Percentiles rank a stretch among this genome's conserved stretches.
phyloP scores from a whole-genome alignment of 2,329 filamentous ascomycete species.

The Fusarium abutilonis region DNA sequence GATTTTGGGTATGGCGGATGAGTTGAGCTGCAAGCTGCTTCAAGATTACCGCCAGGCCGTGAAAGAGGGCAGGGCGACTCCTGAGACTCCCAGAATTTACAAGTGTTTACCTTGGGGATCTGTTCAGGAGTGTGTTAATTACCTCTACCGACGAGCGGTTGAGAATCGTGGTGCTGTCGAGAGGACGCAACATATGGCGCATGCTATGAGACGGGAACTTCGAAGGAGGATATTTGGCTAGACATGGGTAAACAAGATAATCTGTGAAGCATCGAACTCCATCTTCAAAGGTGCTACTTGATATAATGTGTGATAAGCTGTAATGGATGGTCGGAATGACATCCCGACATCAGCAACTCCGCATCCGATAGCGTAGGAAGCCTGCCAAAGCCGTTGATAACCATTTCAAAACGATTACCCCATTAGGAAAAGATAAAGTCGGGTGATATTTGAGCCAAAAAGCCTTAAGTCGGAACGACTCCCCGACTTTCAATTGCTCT shows the following conservation, averaged over 20 bases:
- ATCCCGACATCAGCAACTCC: slow-evolving; percentile 8
- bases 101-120: slow-evolving; percentile 55
- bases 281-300: no score
- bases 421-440: slow-evolving; percentile 17
- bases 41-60: slow-evolving; percentile 46
- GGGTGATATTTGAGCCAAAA: slow-evolving; percentile 4
- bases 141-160: slow-evolving; percentile 51
- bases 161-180: slow-evolving; percentile 53
- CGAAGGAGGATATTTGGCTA: slow-evolving; percentile 42
- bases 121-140: slow-evolving; percentile 52
- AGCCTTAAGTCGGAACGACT: slow-evolving; percentile 38
- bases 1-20: slow-evolving; percentile 67
- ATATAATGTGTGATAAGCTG: not conserved
- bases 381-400: slow-evolving; percentile 22
- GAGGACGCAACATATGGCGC: slow-evolving; percentile 46
- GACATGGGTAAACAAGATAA: no score
- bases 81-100: slow-evolving; percentile 45
- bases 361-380: slow-evolving; percentile 6
- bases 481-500: slow-evolving; percentile 32
- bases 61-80: not conserved
- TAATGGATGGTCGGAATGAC: not conserved
- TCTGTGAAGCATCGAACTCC: no score
- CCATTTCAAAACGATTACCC: slow-evolving; percentile 15
- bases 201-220: slow-evolving; percentile 46
- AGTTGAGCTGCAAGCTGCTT: slow-evolving; percentile 62